These are phyloP conservation scores for Pseudofabraea citricarpa DNA, from an alignment of 2,329 filamentous ascomycete genomes.

Conservation along the genomic window DNA sequence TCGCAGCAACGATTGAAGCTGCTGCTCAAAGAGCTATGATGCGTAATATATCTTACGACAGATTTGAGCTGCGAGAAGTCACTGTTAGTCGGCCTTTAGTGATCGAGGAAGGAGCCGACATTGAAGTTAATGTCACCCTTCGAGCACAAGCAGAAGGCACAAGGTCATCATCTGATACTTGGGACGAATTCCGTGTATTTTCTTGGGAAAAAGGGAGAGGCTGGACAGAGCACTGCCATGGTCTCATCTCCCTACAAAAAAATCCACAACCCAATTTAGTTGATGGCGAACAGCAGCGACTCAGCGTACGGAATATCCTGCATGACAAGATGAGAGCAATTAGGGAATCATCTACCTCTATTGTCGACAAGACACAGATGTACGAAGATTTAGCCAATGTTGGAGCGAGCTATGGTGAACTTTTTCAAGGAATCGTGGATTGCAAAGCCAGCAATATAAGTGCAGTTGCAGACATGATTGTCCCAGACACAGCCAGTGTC, in stretches of 20 bases:
- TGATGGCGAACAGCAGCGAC: constrained; percentile 13
- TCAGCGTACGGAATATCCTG: constrained; percentile 18
- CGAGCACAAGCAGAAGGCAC: constrained; percentile 37
- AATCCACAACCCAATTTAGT: constrained; percentile 13
- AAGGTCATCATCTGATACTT: constrained; percentile 36
- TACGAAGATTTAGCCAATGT: constrained; percentile 41
- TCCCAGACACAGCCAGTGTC: constrained; percentile 36
- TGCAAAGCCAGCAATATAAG: constrained; percentile 33
- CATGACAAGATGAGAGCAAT: constrained; percentile 27
- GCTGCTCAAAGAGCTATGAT: constrained; percentile 19
- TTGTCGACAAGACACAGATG: constrained; percentile 31
- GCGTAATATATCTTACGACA: constrained; percentile 31
- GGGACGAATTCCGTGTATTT: constrained; percentile 53
- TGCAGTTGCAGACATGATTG: constrained; percentile 30
- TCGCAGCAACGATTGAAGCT: constrained; percentile 31
- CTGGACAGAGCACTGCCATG: constrained; percentile 43
- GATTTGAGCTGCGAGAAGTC: constrained; percentile 44
- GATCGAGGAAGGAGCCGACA: constrained; percentile 39
- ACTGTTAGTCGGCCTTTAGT: constrained; percentile 46
- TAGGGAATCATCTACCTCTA: constrained; percentile 21
- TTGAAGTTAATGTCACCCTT: constrained; percentile 35
- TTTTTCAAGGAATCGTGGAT: constrained; percentile 45
- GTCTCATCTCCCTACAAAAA: constrained; percentile 16
- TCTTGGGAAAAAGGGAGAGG: constrained; percentile 46
- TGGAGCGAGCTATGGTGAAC: constrained; percentile 45